Percentiles rank a stretch among this genome's conserved stretches.
These are phyloP conservation scores for Smallanthus sonchifolius DNA, from an alignment of 129 eudicot species.

Conservation along the genomic window DNA sequence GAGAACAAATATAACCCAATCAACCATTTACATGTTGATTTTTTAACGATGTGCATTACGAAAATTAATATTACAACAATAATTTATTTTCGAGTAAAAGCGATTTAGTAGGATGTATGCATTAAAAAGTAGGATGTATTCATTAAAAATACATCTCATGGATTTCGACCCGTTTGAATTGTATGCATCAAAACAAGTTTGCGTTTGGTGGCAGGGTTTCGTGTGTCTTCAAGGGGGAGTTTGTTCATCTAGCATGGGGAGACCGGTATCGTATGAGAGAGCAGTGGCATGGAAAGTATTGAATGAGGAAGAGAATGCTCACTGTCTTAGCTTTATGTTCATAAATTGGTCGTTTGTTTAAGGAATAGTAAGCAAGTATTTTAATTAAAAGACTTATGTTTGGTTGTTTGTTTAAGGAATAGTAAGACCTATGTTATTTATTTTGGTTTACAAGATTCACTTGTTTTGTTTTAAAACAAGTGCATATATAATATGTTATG, in stretches of 20 bases:
- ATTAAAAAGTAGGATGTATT: neutral
- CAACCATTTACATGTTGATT: neutral
- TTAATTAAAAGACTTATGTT: neutral
- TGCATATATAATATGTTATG: neutral
- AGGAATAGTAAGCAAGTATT: neutral
- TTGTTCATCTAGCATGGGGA: slow-evolving; percentile 91
- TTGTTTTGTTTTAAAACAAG: neutral
- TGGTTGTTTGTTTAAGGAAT: slow-evolving; percentile 72
- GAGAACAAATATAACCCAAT: neutral
- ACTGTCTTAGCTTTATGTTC: slow-evolving; percentile 85
- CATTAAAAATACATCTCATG: neutral
- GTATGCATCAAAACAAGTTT: neutral
- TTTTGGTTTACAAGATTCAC: neutral
- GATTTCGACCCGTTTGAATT: neutral
- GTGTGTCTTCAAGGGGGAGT: slow-evolving; percentile 86
- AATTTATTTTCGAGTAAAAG: neutral
- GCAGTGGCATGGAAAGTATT: slow-evolving; percentile 95
- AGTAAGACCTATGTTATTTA: neutral
- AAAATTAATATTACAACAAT: neutral
- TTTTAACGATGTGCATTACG: neutral
- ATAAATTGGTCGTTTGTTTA: slow-evolving; percentile 90
- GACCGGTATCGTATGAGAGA: slow-evolving; percentile 84
- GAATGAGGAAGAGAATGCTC: slow-evolving; percentile 75
- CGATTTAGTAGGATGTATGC: neutral
- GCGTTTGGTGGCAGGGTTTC: slow-evolving; percentile 56